Base-by-base conservation (phyloP, 1,284 basidiomycete genomes). In the Ustilago tritici region DNA sequence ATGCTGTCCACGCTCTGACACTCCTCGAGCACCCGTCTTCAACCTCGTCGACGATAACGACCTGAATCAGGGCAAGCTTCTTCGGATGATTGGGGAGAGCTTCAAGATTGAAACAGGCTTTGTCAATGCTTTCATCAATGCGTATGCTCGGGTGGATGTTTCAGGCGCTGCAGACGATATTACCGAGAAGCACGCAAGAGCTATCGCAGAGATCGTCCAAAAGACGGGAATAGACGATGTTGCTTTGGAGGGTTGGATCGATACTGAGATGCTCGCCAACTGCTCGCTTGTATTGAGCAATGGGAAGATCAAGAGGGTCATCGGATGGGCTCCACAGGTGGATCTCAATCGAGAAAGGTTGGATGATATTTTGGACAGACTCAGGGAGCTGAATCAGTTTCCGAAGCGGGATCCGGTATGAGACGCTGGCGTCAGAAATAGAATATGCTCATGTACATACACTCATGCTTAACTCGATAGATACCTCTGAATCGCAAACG, bases 21-120 rank as follows among this genome's bases (percentile, higher is more conserved):
- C 74, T 4, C 80, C 80, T 10, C 59, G 56, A 15, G 79, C 77
- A 12, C 77, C 78, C 49, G 65, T 82, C 49, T 79, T 82, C 63
- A 81, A 82, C 56, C 55, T 82, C 7, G 79, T 78, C n/a, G 80
- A 82, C 55, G 74, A 77, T 23, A 68, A 64, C 6, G 68, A 82
- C 17, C 59, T 78, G 17, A 74, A 66, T 31, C 76, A 78, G 31
- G 76, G 76, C 38, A 81, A 74, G 58, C 60, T 80, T 10, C 56
- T 80, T n/a, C 50, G 59, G 4, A 70, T 75, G 57, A 57, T 70
- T 15, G 64, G 73, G 40, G 53, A 78, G 23, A 19, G 60, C 1
- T 82, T 72, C 34, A 23, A 61, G 14, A 71, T 82, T 49, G 56
- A 81, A 35, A 79, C 76, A 4, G 77, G 76, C 43, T 82, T 81